Evolutionary conservation across 2,329 filamentous ascomycete genomes (phyloP), one percentile per base, ranked within the genome.

Genomic region (Botryotinia globosa): DNA sequence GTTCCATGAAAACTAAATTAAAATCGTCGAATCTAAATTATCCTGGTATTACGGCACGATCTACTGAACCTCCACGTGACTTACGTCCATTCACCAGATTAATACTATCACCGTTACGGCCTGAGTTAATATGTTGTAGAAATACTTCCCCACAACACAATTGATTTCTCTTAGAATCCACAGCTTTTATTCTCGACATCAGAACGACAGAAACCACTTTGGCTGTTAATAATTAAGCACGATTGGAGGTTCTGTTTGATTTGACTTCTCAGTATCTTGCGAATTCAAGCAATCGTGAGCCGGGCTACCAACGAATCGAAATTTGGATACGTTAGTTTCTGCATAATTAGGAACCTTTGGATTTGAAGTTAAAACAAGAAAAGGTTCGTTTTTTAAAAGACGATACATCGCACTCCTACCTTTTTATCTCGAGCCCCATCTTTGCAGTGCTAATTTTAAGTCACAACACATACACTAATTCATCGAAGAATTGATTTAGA

Each of bases 1-100:
- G 1, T 29, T 29, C 25, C 4, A n/a, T 3, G n/a, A 3, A 16
- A 14, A 29, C 0, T 5, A 7, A 12, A n/a, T 54, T 3, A 3
- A 54, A 7, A n/a, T n/a, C 1, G 12, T 5, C 16, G 4, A 29
- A 18, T 54, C 3, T 29, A 9, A 2, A 29, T 1, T 29, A 5
- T 18, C 14, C 2, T 2, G 51, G 14, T 29, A n/a, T n/a, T n/a
- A 29, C 51, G 51, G 14, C 1, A 16, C 51, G 3, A 16, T 18
- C n/a, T 29, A 3, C 3, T 29, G 14, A 18, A 29, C 14, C n/a
- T 56, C 14, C 51, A 56, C n/a, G 51, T 56, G 14, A 56, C 51
- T 3, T 2, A 16, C 3, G 1, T 0, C 51, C 4, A n/a, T 29
- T 25, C n/a, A 29, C 14, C n/a, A 29, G n/a, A 56, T 56, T 6